Evolutionary conservation across 352 stramenopile species (phyloP), one percentile per base, ranked within the genome.

Genomic region (Globisporangium iwayamae): DNA sequence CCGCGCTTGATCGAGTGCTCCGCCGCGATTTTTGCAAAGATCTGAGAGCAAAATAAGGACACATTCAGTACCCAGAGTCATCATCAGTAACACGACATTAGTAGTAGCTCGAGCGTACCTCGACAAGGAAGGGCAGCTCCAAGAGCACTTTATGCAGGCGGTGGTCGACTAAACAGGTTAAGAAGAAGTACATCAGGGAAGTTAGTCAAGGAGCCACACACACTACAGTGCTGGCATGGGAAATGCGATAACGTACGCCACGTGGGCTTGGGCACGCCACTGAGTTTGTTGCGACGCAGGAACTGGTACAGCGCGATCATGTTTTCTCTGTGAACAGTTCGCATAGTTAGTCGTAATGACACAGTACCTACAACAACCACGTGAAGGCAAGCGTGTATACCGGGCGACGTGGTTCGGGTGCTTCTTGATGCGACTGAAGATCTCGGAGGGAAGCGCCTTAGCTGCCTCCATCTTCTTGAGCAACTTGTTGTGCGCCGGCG

Each of bases 261-360:
- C 34, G 67, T 69, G 9, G 84, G 87, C 65, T 87, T 87, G 25
- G 80, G 73, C 2, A 95, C 78, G 25, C 81, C 79, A 0, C 72
- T 73, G 18, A 91, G 67, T 57, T 93, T 91, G 65, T 81, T 75
- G 14, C 83, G 85, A 30, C 83, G 83, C 18, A 93, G 63, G 58
- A 79, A 93, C 63, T 90, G 82, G 64, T 95, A 93, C 58, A 93
- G 36, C 25, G 87, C 84, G 60, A 95, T 79, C 75, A 95, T 89
- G 63, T 93, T 91, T 63, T 94, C 85, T 14, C 87, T 67, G 43
- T 25, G 22, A 25, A 25, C 22, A 25, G 22, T 25, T 25, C 22
- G 22, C 22, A 25, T 25, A 25, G 22, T 25, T 25, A 25, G 22
- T 25, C 22, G 22, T 25, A 25, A 25, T 25, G 22, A 25, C 22